Conservation (phyloP, 176 grass and related monocot species). For the Aegilops speltoides region DNA sequence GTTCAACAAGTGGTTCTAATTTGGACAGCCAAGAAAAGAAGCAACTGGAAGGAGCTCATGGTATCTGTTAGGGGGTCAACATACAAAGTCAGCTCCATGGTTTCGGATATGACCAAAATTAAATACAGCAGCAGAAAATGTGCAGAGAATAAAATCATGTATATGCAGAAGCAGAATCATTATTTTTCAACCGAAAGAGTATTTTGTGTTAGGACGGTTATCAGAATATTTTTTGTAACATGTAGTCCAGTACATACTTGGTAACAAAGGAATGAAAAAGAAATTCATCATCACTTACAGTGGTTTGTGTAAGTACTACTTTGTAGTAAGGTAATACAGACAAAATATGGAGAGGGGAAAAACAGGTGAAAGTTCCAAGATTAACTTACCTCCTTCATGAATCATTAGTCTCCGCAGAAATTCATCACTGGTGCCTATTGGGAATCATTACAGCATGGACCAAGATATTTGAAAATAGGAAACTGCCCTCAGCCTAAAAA, state of each 20-base stretch:
- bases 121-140: neutral
- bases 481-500: neutral
- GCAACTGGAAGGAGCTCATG: constrained; percentile 23
- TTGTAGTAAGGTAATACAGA: neutral
- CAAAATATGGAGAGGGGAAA: neutral
- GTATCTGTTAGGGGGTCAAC: constrained; percentile 31
- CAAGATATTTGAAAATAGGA: neutral
- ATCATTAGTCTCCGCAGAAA: neutral
- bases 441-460: neutral
- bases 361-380: neutral
- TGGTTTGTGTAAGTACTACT: neutral
- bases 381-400: neutral
- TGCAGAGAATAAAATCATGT: constrained; percentile 15
- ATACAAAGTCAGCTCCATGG: neutral
- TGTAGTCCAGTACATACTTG: neutral
- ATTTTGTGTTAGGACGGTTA: neutral
- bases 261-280: neutral
- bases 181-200: neutral
- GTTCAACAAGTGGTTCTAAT: constrained; percentile 8
- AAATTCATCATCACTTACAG: neutral
- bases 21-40: constrained; percentile 25
- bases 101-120: neutral
- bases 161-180: neutral
- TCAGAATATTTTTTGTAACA: neutral
- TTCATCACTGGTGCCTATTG: neutral